Percentiles rank a stretch among this genome's conserved stretches.
phyloP scores from a whole-genome alignment of 208 protist species.

The Leishmania tropica region DNA sequence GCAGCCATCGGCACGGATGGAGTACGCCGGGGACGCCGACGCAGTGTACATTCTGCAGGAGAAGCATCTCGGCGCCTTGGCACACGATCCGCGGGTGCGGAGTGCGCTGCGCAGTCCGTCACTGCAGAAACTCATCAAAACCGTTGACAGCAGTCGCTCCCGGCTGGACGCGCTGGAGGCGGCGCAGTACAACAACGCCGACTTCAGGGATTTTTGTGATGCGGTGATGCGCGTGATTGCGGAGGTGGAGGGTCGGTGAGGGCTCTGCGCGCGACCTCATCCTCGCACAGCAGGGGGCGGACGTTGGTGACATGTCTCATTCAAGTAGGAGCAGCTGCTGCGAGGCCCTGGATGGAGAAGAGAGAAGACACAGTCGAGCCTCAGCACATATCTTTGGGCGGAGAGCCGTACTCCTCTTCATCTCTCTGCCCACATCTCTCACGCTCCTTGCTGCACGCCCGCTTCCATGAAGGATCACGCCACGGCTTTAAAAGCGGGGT shows the following conservation, averaged over 20 bases:
- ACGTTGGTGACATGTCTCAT: neutral
- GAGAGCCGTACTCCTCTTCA: neutral
- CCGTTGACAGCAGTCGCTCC: conserved; percentile 72
- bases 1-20: conserved; percentile 3
- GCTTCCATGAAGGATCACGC: neutral
- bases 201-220: conserved; percentile 77
- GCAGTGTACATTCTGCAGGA: conserved; percentile 61
- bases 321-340: neutral
- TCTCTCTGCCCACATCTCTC: neutral
- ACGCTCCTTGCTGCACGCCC: neutral
- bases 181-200: conserved; percentile 72
- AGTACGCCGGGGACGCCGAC: conserved; percentile 27
- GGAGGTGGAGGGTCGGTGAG: conserved; percentile 30
- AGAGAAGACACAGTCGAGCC: neutral
- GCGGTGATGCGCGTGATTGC: conserved; percentile 53
- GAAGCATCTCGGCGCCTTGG: conserved; percentile 64
- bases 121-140: conserved; percentile 65
- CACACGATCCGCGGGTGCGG: conserved; percentile 45
- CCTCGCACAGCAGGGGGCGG: neutral
- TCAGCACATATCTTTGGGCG: neutral
- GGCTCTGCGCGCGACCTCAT: neutral
- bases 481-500: neutral
- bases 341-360: neutral
- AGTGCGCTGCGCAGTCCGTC: conserved; percentile 47
- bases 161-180: conserved; percentile 81